Evolutionary conservation across 2,329 filamentous ascomycete genomes (phyloP).

Genomic region (Alternaria viburni): DNA sequence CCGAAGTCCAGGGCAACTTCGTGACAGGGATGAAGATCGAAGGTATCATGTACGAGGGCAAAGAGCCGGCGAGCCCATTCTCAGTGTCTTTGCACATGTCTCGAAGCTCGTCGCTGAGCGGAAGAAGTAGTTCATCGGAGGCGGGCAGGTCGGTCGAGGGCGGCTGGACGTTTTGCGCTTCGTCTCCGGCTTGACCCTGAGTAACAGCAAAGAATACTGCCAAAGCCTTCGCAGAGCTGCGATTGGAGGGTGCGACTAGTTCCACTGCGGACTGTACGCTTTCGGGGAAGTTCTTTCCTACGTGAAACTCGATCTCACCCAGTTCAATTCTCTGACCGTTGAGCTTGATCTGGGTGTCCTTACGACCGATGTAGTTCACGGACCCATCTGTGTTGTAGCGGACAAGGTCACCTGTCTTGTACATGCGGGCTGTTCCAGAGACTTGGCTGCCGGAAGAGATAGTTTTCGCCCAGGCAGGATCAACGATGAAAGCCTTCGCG

Average conservation of each 20-base stretch:
- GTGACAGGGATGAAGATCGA: constrained; percentile 40
- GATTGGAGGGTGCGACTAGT: constrained; percentile 38
- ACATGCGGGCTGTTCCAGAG: constrained; percentile 25
- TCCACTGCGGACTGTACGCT: constrained; percentile 43
- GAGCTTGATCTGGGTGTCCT: constrained; percentile 41
- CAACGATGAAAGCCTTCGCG: constrained; percentile 36
- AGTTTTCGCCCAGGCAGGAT: constrained; percentile 30
- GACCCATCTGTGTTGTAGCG: constrained; percentile 33
- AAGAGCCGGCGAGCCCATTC: constrained; percentile 34
- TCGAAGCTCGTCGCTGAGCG: constrained; percentile 32
- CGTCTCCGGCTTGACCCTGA: constrained; percentile 11
- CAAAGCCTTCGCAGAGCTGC: constrained; percentile 37
- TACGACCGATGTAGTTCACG: constrained; percentile 36
- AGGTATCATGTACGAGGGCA: constrained; percentile 46
- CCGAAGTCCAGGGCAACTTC: constrained; percentile 41
- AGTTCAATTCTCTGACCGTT: constrained; percentile 40
- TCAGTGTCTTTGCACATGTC: constrained; percentile 40
- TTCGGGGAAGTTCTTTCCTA: constrained; percentile 42
- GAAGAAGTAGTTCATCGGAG: constrained; percentile 37
- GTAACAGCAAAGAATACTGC: constrained; percentile 40
- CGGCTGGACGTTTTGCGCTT: constrained; percentile 18
- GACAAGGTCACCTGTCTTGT: constrained; percentile 29
- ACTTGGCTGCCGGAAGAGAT: constrained; percentile 13
- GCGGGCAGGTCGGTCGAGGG: constrained; percentile 25
- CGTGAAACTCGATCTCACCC: constrained; percentile 39